Percentiles rank a stretch among this genome's conserved stretches.
These are phyloP conservation scores for Cubamyces lactineus DNA, from an alignment of 768 basidiomycete genomes.

Conservation along the genomic window DNA sequence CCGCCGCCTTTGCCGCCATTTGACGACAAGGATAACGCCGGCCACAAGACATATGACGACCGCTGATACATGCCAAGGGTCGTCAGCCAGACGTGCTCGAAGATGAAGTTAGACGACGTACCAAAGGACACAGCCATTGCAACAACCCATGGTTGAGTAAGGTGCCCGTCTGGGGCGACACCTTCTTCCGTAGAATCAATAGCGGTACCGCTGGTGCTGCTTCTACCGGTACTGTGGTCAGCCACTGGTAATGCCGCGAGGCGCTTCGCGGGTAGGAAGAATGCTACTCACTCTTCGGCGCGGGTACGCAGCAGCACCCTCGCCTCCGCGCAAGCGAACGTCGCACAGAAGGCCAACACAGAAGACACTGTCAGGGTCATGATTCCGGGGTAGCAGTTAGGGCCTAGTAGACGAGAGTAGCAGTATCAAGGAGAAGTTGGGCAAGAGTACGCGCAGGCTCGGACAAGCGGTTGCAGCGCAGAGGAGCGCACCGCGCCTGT, in stretches of 20 bases:
- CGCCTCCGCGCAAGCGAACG: not conserved
- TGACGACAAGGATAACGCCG: slow-evolving; percentile 12
- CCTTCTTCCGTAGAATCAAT: slow-evolving; percentile 4
- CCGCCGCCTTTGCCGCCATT: slow-evolving; percentile 15
- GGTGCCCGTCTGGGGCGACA: slow-evolving; percentile 24
- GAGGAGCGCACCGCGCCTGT: slow-evolving; percentile 4
- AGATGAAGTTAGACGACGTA: slow-evolving; percentile 13
- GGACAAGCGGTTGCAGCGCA: not conserved
- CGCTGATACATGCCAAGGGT: not conserved
- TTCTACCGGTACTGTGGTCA: not conserved
- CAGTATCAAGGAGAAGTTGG: not conserved
- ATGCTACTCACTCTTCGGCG: slow-evolving; percentile 5
- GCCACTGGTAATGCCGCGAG: not conserved
- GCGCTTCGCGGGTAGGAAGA: not conserved
- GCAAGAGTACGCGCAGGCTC: not conserved
- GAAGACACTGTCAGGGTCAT: not conserved
- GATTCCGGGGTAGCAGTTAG: not conserved
- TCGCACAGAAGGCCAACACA: not conserved
- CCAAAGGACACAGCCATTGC: slow-evolving; percentile 33
- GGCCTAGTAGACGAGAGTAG: not conserved
- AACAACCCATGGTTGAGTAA: slow-evolving; percentile 35
- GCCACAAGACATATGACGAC: slow-evolving; percentile 18
- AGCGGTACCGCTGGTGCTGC: not conserved
- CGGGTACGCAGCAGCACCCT: not conserved
- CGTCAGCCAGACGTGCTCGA: not conserved